Evolutionary conservation across 257 asterid genomes (phyloP).

Genomic region (Penstemon eatonii): DNA sequence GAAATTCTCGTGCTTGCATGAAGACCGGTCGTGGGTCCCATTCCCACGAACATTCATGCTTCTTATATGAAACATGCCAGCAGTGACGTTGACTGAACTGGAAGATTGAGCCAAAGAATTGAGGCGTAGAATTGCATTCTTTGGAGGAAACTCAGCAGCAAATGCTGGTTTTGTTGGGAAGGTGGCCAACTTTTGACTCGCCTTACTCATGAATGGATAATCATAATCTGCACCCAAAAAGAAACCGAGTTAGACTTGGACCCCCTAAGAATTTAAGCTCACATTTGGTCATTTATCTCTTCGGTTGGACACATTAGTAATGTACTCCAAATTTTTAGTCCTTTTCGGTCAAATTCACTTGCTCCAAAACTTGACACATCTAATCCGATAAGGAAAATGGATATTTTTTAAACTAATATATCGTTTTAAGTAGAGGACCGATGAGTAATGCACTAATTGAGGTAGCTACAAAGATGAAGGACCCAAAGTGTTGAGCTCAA

Average conservation of each 20-base stretch:
- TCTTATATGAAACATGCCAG: slow-evolving; percentile 67
- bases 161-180: slow-evolving; percentile 85
- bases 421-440: too few species aligned
- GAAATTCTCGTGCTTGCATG: slow-evolving; percentile 52
- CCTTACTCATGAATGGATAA: slow-evolving; percentile 61
- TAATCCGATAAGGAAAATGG: too few species aligned
- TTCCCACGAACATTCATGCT: slow-evolving; percentile 32
- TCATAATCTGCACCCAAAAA: slow-evolving; percentile 47
- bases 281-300: background rate
- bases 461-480: too few species aligned
- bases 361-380: too few species aligned
- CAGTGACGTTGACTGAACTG: slow-evolving; percentile 61
- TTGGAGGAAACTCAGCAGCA: slow-evolving; percentile 83
- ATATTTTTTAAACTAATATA: too few species aligned
- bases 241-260: slow-evolving; percentile 13
- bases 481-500: too few species aligned
- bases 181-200: slow-evolving; percentile 80
- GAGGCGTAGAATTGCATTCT: slow-evolving; percentile 50
- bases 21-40: slow-evolving; percentile 31
- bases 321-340: too few species aligned
- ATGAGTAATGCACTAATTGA: too few species aligned
- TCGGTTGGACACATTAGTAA: too few species aligned
- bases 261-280: background rate
- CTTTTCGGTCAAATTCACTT: too few species aligned
- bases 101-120: slow-evolving; percentile 53